Base-by-base conservation (phyloP, 2,329 filamentous ascomycete species). In the Colletotrichum sp. region DNA sequence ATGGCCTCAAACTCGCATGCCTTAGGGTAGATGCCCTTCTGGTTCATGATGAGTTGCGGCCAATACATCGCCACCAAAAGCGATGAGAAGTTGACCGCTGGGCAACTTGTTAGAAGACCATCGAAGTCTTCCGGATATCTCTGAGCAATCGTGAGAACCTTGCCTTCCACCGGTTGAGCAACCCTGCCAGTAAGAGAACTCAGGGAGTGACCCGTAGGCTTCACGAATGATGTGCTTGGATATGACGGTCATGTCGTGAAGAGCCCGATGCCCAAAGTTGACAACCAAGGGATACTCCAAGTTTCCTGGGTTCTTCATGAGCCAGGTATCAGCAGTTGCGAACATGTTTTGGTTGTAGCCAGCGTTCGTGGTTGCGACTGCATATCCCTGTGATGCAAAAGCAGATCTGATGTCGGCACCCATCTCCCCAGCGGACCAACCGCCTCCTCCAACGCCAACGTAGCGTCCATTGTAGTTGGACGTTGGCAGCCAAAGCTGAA, bases 131-230 rank as follows among this genome's bases (percentile, higher is more conserved):
- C 84, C 0, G 91, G 90, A 74, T 87, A 91, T n/a, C 83, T 79
- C 78, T 92, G 87, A 0, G 89, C 87, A 10, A 87, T 86, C 60
- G 89, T 89, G 32, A 91, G 82, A 5, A 5, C 90, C 91, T 83
- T 93, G 90, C 0, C 91, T 85, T 1, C 91, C 91, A 8, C 92
- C 91, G 0, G 90, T 88, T 0, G 90, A 92, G 79, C 91, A 93
- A 9, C 91, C 91, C 3, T 88, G 79, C 75, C 88, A 92, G 80
- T 92, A 93, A 12, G 67, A 62, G 1, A 86, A 88, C 71, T 87
- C 88, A 1, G 82, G 80, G 0, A 27, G 7, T 3, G 70, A 76
- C 1, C 84, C 82, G 77, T 92, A 92, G 80, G 88, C 91, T 13
- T 82, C 80, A 32, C 85, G 76, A 4, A 86, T 84, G 25, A 91